A percentile compares a stretch with the other conserved stretches of the same genome.
Conservation (phyloP, 257 asterid genomes). For the Solanum acaule region DNA sequence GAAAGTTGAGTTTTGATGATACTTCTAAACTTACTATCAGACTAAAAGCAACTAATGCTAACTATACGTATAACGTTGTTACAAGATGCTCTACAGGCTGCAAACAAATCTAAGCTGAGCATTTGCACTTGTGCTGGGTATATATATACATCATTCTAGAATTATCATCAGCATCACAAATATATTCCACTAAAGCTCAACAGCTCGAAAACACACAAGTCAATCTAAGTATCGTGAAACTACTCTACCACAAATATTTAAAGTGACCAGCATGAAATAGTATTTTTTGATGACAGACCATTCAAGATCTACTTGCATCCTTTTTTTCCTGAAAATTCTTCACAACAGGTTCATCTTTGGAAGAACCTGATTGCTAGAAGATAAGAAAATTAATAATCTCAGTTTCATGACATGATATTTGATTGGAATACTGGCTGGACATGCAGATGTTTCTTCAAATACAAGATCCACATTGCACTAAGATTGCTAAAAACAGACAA, state of each 20-base stretch:
- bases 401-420: background rate
- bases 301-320: conserved; percentile 31
- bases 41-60: background rate
- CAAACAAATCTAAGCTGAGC: background rate
- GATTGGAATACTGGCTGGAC: background rate
- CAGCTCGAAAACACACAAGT: background rate
- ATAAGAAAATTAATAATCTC: background rate
- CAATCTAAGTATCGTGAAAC: background rate
- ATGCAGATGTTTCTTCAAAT: too few relatives aligned
- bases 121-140: background rate
- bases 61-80: background rate
- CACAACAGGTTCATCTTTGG: conserved; percentile 49
- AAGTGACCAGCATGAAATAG: background rate
- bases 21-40: background rate
- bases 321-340: conserved; percentile 44
- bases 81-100: background rate
- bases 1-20: background rate
- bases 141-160: background rate
- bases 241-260: background rate
- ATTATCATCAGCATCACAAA: background rate
- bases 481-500: too few relatives aligned
- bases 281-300: background rate
- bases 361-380: conserved; percentile 63
- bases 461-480: too few relatives aligned
- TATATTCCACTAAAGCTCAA: background rate